These are phyloP conservation scores for Yamadazyma atlantica DNA, from an alignment of 1,139 yeast genomes.

Conservation along the genomic window DNA sequence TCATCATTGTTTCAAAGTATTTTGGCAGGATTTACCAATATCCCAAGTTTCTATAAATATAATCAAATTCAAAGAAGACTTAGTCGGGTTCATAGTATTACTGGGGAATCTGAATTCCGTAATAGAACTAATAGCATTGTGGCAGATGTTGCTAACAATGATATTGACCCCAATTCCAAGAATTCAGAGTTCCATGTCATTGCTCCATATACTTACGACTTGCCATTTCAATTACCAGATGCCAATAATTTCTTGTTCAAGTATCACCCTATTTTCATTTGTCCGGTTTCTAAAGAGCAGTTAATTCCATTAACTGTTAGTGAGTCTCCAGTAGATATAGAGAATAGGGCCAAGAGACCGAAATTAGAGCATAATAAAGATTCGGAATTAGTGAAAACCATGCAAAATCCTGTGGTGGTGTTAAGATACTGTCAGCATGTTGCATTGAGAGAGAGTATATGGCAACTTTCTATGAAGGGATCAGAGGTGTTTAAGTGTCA, in stretches of 20 bases:
- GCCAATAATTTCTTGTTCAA: slow-evolving; percentile 41
- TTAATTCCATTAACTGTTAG: slow-evolving; percentile 34
- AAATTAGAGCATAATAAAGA: slow-evolving; percentile 12
- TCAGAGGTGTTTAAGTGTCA: slow-evolving; percentile 47
- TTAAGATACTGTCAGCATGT: slow-evolving; percentile 45
- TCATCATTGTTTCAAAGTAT: slow-evolving; percentile 70
- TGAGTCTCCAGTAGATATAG: slow-evolving; percentile 15
- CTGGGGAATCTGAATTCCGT: not conserved
- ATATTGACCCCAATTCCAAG: not conserved
- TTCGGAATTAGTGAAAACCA: slow-evolving; percentile 10
- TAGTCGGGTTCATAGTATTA: slow-evolving; percentile 19
- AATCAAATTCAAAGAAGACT: slow-evolving; percentile 43
- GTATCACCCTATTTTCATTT: slow-evolving; percentile 84
- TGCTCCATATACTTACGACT: slow-evolving; percentile 29
- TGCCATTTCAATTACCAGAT: slow-evolving; percentile 48
- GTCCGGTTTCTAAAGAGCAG: slow-evolving; percentile 90
- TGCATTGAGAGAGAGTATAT: slow-evolving; percentile 44
- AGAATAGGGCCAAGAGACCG: slow-evolving; percentile 21
- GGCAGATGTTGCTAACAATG: not conserved
- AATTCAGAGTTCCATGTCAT: slow-evolving; percentile 7
- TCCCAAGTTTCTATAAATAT: slow-evolving; percentile 72
- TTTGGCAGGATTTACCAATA: slow-evolving; percentile 68
- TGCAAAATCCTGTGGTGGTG: slow-evolving; percentile 43
- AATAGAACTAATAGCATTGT: not conserved
- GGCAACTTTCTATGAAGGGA: slow-evolving; percentile 46